Evolutionary conservation across 2,329 filamentous ascomycete species (phyloP).

Genomic region (Colletotrichum spaethianum): DNA sequence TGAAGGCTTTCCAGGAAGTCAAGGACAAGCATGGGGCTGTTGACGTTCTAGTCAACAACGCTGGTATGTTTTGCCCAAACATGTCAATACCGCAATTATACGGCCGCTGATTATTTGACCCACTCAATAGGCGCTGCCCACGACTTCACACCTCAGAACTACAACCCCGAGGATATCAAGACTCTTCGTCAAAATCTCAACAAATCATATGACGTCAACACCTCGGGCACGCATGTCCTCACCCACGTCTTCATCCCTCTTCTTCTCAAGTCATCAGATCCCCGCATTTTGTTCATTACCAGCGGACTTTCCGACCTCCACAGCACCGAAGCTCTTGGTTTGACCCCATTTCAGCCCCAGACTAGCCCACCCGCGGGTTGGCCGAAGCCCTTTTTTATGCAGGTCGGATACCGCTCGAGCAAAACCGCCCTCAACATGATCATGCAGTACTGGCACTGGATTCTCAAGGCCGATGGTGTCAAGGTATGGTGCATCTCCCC

Average conservation of each 20-base stretch:
- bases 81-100: conserved; percentile 19
- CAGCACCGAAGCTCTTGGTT: conserved; percentile 44
- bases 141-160: conserved; percentile 51
- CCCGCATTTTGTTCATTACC: conserved; percentile 63
- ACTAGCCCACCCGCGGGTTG: conserved; percentile 59
- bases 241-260: conserved; percentile 56
- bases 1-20: conserved; percentile 47
- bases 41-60: conserved; percentile 53
- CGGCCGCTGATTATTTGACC: not conserved
- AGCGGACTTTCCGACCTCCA: conserved; percentile 56
- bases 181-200: conserved; percentile 58
- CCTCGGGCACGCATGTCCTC: conserved; percentile 58
- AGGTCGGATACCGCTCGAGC: conserved; percentile 53
- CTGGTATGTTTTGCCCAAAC: conserved; percentile 43
- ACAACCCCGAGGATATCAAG: conserved; percentile 48
- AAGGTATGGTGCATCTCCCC: conserved; percentile 65
- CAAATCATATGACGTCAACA: conserved; percentile 65
- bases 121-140: conserved; percentile 29
- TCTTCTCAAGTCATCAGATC: conserved; percentile 58
- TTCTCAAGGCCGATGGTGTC: conserved; percentile 62
- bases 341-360: conserved; percentile 45
- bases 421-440: conserved; percentile 65
- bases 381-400: conserved; percentile 56
- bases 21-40: conserved; percentile 46
- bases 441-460: conserved; percentile 60